A percentile compares a stretch with the other conserved stretches of the same genome.
Conservation (phyloP, 2,329 filamentous ascomycete genomes). For the Cytospora mali region DNA sequence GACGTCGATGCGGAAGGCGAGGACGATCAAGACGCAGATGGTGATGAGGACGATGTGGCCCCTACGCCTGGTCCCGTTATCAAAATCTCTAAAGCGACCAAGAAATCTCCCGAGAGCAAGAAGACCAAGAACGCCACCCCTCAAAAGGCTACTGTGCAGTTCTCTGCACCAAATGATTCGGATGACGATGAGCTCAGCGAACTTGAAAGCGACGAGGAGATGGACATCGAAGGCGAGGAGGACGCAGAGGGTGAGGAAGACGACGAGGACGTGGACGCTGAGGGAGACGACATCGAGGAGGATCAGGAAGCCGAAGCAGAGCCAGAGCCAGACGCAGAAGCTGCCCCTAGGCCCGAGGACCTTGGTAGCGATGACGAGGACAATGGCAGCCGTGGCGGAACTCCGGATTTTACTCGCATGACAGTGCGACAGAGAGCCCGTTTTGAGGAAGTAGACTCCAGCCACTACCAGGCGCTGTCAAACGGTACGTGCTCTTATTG, state of each 20-base stretch:
- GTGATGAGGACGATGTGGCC: conserved; percentile 51
- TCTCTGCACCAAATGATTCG: conserved; percentile 47
- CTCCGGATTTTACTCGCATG: conserved; percentile 61
- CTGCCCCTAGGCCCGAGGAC: conserved; percentile 34
- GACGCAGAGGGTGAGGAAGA: conserved; percentile 40
- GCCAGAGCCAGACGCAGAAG: conserved; percentile 43
- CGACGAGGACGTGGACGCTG: conserved; percentile 45
- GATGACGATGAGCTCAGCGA: conserved; percentile 61
- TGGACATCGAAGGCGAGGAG: conserved; percentile 43
- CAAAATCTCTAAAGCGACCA: conserved; percentile 51
- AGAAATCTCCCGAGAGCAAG: conserved; percentile 35
- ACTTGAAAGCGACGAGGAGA: conserved; percentile 55
- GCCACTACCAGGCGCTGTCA: conserved; percentile 61
- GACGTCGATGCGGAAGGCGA: conserved; percentile 50
- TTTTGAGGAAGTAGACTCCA: conserved; percentile 56
- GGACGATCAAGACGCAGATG: conserved; percentile 48
- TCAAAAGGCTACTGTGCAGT: conserved; percentile 28
- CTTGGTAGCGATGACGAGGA: conserved; percentile 46
- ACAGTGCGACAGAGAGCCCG: conserved; percentile 62
- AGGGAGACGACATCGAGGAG: conserved; percentile 42
- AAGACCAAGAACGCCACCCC: conserved; percentile 40
- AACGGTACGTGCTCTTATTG: conserved; percentile 49
- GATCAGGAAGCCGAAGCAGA: conserved; percentile 41
- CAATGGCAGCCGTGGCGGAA: conserved; percentile 50
- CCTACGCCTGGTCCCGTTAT: conserved; percentile 46